Evolutionary conservation across 176 grass and related monocot species (phyloP), one percentile per base, ranked within the genome.

Genomic region (Poa annua): DNA sequence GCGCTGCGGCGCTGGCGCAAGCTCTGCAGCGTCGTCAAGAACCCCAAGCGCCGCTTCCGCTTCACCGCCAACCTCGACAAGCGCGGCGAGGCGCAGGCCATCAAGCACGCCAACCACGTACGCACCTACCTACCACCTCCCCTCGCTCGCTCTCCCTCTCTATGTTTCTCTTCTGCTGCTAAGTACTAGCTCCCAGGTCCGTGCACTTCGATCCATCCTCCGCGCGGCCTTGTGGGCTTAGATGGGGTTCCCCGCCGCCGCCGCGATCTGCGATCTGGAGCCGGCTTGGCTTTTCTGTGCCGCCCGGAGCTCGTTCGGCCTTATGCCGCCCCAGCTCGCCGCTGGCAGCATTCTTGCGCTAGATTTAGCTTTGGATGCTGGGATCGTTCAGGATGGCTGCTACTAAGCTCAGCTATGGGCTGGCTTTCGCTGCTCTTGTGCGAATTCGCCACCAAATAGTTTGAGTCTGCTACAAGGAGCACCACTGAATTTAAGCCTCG

Each of bases 41-140:
- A 98, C 71, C 96, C 96, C 81, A 98, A 95, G 89, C 85, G 96
- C 0, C 86, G 96, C 1, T 98, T 98, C 81, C 89, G 96, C 16
- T 98, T 98, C 86, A 98, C 96, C 19, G 92, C 96, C 72, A 98
- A 98, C 91, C 91, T 98, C 72, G 88, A 88, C 32, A 98, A 93
- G 87, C 92, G 92, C 63, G 88, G 71, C 34, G 89, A 98, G 84
- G 92, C 85, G 10, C 68, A 91, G 87, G 91, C 90, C 66, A 92
- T 95, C 89, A 98, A 92, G 86, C 89, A 88, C 64, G 90, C 92
- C 53, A 98, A 95, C 80, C 89, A 93, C 48, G 96, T 98, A 6
- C 57, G 83, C 21, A 1, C 53, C 1, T 5, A 36, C 29, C 29
- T 29, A 29, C 39, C 39, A 3, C 45, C 3, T 12, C 3, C 45